A percentile compares a stretch with the other conserved stretches of the same genome.
Evolutionary conservation across 2,329 filamentous ascomycete genomes (phyloP).

Genomic region (Aspergillus sp.): DNA sequence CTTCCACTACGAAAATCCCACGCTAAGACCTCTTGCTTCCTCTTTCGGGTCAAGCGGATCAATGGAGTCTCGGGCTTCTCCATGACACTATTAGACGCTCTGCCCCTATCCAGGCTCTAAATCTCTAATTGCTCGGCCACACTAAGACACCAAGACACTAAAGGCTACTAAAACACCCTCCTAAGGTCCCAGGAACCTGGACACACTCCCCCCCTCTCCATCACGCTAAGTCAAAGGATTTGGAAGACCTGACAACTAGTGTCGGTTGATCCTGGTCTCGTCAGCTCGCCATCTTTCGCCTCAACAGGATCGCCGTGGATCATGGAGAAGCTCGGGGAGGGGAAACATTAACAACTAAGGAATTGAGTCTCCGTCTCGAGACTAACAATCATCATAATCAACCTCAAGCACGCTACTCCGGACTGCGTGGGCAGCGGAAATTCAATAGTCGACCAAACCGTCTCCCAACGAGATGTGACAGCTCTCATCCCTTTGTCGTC

Average conservation of each 20-base stretch:
- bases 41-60: not conserved
- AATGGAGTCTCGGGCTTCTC: not conserved
- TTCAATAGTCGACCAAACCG: constrained; percentile 2
- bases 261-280: constrained; percentile 2
- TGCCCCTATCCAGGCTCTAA: not conserved
- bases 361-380: not conserved
- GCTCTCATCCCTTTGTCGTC: not conserved
- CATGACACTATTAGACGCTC: not conserved
- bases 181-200: constrained; percentile 12
- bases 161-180: not conserved
- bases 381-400: not conserved
- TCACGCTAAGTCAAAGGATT: constrained; percentile 12
- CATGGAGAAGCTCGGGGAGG: not conserved
- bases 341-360: not conserved
- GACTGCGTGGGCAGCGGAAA: not conserved
- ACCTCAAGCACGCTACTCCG: not conserved
- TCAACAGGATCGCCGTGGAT: not conserved
- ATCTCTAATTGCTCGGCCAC: not conserved
- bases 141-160: not conserved
- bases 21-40: not conserved
- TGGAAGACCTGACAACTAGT: constrained; percentile 13
- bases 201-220: not conserved
- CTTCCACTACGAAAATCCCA: no score
- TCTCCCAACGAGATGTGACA: constrained; percentile 8
- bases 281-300: constrained; percentile 3